phyloP scores from a whole-genome alignment of 2,329 filamentous ascomycete genomes.

The Botrytis pseudocinerea region DNA sequence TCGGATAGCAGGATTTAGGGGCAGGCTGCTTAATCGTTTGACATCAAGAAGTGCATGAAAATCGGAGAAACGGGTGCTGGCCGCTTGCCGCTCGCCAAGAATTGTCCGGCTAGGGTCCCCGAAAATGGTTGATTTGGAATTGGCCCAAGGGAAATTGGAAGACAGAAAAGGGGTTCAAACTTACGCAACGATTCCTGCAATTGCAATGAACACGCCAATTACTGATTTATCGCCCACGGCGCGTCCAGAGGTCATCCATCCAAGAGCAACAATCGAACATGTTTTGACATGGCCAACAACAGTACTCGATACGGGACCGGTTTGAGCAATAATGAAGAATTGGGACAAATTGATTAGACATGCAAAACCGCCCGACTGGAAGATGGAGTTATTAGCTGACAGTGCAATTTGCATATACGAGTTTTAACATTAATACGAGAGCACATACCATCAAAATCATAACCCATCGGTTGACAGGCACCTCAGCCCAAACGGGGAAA shows the following conservation, averaged over 20 bases:
- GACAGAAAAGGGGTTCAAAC: slow-evolving; percentile 31
- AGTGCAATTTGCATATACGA: slow-evolving; percentile 26
- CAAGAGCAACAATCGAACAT: slow-evolving; percentile 63
- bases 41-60: neutral
- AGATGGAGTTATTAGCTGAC: slow-evolving; percentile 31
- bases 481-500: slow-evolving; percentile 57
- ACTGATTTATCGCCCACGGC: slow-evolving; percentile 57
- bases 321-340: slow-evolving; percentile 63
- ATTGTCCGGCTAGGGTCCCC: slow-evolving; percentile 5
- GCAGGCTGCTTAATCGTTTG: neutral
- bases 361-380: slow-evolving; percentile 62
- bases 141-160: slow-evolving; percentile 2
- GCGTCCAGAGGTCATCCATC: slow-evolving; percentile 59
- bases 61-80: neutral
- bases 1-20: neutral
- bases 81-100: neutral
- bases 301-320: slow-evolving; percentile 63
- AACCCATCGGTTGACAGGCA: slow-evolving; percentile 54
- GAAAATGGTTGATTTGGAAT: neutral
- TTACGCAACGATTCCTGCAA: slow-evolving; percentile 59
- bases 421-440: slow-evolving; percentile 4
- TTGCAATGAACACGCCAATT: slow-evolving; percentile 55
- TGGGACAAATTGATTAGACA: slow-evolving; percentile 65
- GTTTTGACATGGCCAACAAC: slow-evolving; percentile 68
- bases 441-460: slow-evolving; percentile 58